A percentile compares a stretch with the other conserved stretches of the same genome.
These are phyloP conservation scores for Hippophae tibetana DNA, from an alignment of 306 rosid species.

Conservation along the genomic window DNA sequence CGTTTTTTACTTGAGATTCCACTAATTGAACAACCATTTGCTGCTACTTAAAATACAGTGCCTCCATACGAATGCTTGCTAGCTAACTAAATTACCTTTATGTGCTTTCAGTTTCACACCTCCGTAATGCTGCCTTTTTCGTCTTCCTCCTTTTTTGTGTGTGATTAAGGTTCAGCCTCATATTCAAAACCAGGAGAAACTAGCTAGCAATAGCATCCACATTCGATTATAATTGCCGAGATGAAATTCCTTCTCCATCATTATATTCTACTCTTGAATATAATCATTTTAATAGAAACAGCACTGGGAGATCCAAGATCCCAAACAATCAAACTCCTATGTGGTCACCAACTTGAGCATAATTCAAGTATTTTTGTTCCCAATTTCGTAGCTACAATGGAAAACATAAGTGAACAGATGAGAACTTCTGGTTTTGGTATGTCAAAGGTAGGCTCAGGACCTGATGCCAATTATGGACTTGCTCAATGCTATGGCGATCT, in stretches of 20 bases:
- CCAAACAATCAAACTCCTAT: conserved; percentile 35
- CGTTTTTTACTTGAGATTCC: no score
- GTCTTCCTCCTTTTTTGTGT: no score
- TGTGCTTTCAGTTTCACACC: no score
- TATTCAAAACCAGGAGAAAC: no score
- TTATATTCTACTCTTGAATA: conserved; percentile 21
- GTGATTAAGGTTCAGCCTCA: no score
- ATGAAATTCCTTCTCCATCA: conserved; percentile 11
- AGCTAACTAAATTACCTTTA: no score
- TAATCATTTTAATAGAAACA: conserved; percentile 23
- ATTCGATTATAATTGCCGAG: conserved; percentile 7
- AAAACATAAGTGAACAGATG: conserved; percentile 61
- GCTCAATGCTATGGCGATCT: conserved; percentile 95
- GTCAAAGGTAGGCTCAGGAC: conserved; percentile 58
- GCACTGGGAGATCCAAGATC: conserved; percentile 62
- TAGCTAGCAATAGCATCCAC: background rate
- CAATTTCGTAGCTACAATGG: conserved; percentile 76
- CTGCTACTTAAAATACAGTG: no score
- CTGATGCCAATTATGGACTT: conserved; percentile 60
- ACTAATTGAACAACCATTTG: no score
- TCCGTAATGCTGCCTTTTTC: no score
- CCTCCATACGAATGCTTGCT: no score
- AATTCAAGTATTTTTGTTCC: conserved; percentile 45
- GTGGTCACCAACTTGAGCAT: conserved; percentile 46
- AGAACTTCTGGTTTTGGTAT: conserved; percentile 52